Evolutionary conservation across 2,329 filamentous ascomycete species (phyloP), one percentile per base, ranked within the genome.

Genomic region (Trichoderma sp.): DNA sequence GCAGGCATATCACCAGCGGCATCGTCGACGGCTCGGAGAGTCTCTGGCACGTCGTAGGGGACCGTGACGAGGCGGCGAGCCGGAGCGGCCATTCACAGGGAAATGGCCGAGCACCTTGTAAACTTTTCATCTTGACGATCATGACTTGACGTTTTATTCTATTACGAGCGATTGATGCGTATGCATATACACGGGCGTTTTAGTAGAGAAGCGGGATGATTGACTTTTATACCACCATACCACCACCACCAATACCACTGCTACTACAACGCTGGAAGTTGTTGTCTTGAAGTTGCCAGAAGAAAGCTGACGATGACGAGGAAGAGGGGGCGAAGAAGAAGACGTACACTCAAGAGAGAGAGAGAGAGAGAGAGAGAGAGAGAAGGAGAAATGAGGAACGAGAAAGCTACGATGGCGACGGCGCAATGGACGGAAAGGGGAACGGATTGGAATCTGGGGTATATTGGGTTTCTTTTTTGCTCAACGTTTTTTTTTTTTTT

Each of bases 1-100:
- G 78, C 76, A 63, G 77, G 80, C 39, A 79, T 78, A 24, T 81
- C 81, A n/a, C 80, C 79, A 64, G 80, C 78, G 51, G 80, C 80
- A 69, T 76, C 79, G 30, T 80, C 84, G 7, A 80, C 83, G 28
- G 82, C 81, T 49, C 82, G 86, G 70, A 89, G 88, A 79, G 83
- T 87, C 68, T 87, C 85, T 60, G 84, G 78, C 64, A 76, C 78
- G 66, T 78, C 66, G 18, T 70, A 69, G 66, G 79, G 75, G 34
- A 46, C 28, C 46, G 59, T 66, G 54, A 61, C 59, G 18, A 70
- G 66, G 56, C 69, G 68, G 26, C 63, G 68, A 54, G 68, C 59
- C 28, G 58, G 24, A 30, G 52, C 59, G 11, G 63, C 21, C 46
- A 55, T 61, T 51, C 58, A 59, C 28, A 51, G 59, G 54, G 64